Base-by-base conservation (phyloP, 768 basidiomycete species). In the Exsudoporus frostii region DNA sequence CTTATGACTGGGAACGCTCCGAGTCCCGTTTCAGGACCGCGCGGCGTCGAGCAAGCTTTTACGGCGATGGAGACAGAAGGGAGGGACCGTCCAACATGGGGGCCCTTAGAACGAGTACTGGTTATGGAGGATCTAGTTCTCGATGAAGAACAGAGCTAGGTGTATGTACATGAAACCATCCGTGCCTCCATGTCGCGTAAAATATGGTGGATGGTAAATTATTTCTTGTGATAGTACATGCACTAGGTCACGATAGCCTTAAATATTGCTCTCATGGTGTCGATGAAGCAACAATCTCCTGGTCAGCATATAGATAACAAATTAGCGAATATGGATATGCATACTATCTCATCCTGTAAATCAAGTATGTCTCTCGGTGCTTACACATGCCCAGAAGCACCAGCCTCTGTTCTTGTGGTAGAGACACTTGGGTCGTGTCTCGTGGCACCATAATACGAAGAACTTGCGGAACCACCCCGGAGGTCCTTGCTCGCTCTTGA, bases 101-200 rank as follows among this genome's bases (percentile, higher is more conserved):
- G 7, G 57, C 79, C 22, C 84, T 88, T 79, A 79, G 91, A 65
- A 74, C 80, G 33, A 90, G 89, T 63, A 88, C 89, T 15, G 92
- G 90, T 0, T 80, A 87, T 51, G 92, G 92, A 29, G 84, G 90
- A 25, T 88, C 90, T 5, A 83, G 70, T 55, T 84, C 86, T 25
- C 77, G 90, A 55, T 92, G 61, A 72, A 68, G 68, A 62, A 9
- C 13, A 7, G 40, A 34, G 24, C 19, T 2, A 11, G 34, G 30
- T 47, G 32, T 17, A 45, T 36, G 30, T 38, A 45, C 5, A 41
- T 41, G 32, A 54, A 48, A 42, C 25, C 38, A 27, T 51, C 37
- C 17, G 32, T 33, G 6, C 33, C 45, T 20, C 33, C 36, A 40
- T 10, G 25, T 34, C 11, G 15, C 46, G n/a, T 37, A 10, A 38